Base-by-base conservation (phyloP, 306 rosid species). In the Alnus rubra region DNA sequence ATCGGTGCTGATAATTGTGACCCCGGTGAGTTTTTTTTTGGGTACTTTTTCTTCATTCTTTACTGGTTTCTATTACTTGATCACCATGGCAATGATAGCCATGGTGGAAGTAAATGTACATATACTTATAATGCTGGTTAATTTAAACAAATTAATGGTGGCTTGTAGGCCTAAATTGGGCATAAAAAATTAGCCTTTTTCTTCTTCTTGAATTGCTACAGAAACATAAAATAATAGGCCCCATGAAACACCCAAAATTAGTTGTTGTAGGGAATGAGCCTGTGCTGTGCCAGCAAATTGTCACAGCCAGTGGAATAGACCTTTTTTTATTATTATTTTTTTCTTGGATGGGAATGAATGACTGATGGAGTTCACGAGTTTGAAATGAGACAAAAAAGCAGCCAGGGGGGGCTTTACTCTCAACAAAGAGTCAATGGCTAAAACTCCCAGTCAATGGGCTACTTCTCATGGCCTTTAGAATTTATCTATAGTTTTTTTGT, bases 1-100 rank as follows among this genome's bases (percentile, higher is more conserved):
- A 85, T 85, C 10, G 74, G 80, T 54, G 73, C 80, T 60, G 80
- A 47, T 50, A 48, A 80, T 59, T 56, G 2, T n/a, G 77, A 74
- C 5, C 39, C 18, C 5, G 67, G 67, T 55, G 28, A 54, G 30
- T 55, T 23, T 7, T 14, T 7, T 55, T 7, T 55, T 7, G 0
- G 19, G 3, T 16, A 3, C 2, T 19, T 18, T 19, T n/a, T 47
- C 54, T 45, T 69, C 37, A 23, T 23, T 16, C 11, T 69, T 69
- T 70, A 23, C 54, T 70, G n/a, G 1, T 48, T 9, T 35, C 23
- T 14, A 7, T 37, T 16, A 35, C 33, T 28, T 14, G 28, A 23
- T 23, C 28, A 16, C 11, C 6, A 14, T 15, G 48, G 23, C 35
- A 64, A 64, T 64, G 48, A 16, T 33, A 33, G 47, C 23, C n/a